These are phyloP conservation scores for Fraxinus nigra DNA, from an alignment of 305 asterid genomes.

Conservation along the genomic window DNA sequence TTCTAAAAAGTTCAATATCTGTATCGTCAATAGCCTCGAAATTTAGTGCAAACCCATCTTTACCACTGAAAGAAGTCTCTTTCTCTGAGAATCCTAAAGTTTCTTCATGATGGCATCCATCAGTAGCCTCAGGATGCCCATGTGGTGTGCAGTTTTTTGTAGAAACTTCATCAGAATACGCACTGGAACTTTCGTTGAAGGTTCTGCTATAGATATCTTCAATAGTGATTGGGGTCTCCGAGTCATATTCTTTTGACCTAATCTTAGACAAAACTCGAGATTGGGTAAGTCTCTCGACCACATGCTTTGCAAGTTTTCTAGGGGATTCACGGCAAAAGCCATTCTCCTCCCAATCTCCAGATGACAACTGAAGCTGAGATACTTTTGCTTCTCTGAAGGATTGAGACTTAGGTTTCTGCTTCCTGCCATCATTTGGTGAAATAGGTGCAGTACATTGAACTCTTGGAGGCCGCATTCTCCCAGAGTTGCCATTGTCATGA, in stretches of 20 bases:
- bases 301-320: slow-evolving; percentile 75
- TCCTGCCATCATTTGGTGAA: slow-evolving; percentile 53
- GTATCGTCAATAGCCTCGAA: slow-evolving; percentile 33
- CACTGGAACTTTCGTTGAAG: slow-evolving; percentile 47
- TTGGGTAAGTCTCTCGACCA: slow-evolving; percentile 92
- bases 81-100: slow-evolving; percentile 41
- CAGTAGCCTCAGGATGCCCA: slow-evolving; percentile 41
- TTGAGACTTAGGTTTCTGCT: slow-evolving; percentile 70
- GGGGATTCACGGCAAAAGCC: slow-evolving; percentile 74
- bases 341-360: slow-evolving; percentile 47
- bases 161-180: slow-evolving; percentile 48
- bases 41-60: slow-evolving; percentile 27
- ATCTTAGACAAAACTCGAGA: slow-evolving; percentile 47
- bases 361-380: slow-evolving; percentile 37
- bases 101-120: slow-evolving; percentile 42
- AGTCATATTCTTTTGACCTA: slow-evolving; percentile 54
- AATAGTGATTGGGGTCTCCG: slow-evolving; percentile 77
- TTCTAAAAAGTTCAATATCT: slow-evolving; percentile 49
- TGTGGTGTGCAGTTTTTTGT: slow-evolving; percentile 35
- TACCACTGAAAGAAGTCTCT: slow-evolving; percentile 36
- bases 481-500: slow-evolving; percentile 46
- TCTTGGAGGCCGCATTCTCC: slow-evolving; percentile 53
- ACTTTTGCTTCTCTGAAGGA: slow-evolving; percentile 66
- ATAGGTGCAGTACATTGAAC: slow-evolving; percentile 44
- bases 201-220: slow-evolving; percentile 74